A percentile compares a stretch with the other conserved stretches of the same genome.
These are phyloP conservation scores for Coemansia sp. DNA, from an alignment of 192 early-diverging fungal species.

Conservation along the genomic window DNA sequence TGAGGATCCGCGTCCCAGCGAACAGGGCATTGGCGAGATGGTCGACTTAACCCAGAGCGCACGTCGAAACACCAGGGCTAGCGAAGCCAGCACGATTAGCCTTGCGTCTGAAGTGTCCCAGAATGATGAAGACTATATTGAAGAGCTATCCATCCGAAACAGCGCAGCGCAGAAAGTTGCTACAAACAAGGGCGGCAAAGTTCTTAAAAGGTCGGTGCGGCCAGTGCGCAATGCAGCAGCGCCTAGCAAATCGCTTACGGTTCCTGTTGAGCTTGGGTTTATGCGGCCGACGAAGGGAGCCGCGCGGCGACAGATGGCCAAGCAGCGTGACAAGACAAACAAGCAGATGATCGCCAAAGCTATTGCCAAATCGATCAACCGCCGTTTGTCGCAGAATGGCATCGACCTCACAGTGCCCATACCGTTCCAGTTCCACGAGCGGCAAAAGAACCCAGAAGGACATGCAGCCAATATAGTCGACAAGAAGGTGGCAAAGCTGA, in stretches of 20 bases:
- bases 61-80: not conserved
- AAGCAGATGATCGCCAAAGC: conserved; percentile 29
- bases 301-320: conserved; percentile 27
- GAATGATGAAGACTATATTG: not conserved
- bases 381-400: conserved; percentile 14
- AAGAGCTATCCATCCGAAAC: not conserved
- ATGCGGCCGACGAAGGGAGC: conserved; percentile 50
- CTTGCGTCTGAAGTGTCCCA: not conserved
- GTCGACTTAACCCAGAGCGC: not conserved
- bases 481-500: conserved; percentile 13
- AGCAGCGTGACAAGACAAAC: conserved; percentile 45
- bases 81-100: not conserved
- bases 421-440: conserved; percentile 42
- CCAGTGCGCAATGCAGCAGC: not conserved
- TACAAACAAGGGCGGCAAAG: conserved; percentile 10
- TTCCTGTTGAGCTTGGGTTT: conserved; percentile 43
- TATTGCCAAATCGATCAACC: conserved; percentile 36
- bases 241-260: conserved; percentile 19
- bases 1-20: not conserved
- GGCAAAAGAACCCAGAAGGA: not conserved
- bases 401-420: conserved; percentile 31
- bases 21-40: no score
- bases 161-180: not conserved
- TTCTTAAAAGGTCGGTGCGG: not conserved
- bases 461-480: not conserved